phyloP scores from a whole-genome alignment of 176 grass and related monocot genomes.

The Leersia perrieri region DNA sequence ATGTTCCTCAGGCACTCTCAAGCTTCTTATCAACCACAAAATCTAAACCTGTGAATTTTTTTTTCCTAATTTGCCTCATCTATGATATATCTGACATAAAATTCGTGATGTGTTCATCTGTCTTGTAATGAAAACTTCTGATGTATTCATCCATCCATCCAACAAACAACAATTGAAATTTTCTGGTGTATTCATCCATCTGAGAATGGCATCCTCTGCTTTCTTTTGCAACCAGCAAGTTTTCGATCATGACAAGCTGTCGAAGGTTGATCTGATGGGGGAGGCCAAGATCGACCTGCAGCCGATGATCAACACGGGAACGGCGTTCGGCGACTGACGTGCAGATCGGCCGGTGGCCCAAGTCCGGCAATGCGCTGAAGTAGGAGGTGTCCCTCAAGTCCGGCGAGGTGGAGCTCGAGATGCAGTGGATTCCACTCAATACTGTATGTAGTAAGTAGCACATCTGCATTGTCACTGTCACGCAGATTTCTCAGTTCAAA shows the following conservation, averaged over 20 bases:
- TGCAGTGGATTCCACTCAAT: conserved; percentile 76
- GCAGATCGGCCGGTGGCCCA: conserved; percentile 74
- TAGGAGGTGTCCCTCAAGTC: conserved; percentile 56
- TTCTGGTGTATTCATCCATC: background rate
- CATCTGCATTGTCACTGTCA: too few species aligned
- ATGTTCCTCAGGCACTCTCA: conserved; percentile 55
- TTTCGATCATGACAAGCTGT: conserved; percentile 65
- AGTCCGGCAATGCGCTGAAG: conserved; percentile 65
- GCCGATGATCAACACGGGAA: conserved; percentile 60
- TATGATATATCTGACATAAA: background rate
- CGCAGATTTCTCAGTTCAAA: too few species aligned
- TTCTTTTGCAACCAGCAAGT: conserved; percentile 47
- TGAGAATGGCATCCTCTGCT: background rate
- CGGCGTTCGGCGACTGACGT: conserved; percentile 55
- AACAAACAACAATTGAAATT: background rate
- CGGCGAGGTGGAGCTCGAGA: conserved; percentile 54
- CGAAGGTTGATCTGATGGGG: conserved; percentile 72
- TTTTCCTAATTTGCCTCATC: too few species aligned
- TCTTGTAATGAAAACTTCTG: background rate
- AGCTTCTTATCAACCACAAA: conserved; percentile 46
- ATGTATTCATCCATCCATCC: background rate
- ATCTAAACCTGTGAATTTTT: too few species aligned
- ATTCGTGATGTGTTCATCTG: background rate
- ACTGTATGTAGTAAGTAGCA: too few species aligned
- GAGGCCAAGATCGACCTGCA: conserved; percentile 76